phyloP scores from a whole-genome alignment of 306 rosid species.

The Cajanus cajan region DNA sequence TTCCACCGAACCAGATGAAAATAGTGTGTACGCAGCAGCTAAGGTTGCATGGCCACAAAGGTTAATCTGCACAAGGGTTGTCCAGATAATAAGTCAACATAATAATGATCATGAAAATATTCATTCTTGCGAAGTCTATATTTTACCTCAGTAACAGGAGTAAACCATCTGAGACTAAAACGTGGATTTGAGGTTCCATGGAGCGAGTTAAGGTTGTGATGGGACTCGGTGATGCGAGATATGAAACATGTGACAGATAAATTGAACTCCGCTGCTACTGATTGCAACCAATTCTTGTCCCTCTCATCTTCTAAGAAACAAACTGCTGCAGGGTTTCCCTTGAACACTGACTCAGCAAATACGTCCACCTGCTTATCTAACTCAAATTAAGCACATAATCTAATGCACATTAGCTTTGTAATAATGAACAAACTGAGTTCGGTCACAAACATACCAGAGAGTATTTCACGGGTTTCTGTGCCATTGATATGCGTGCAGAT shows the following conservation, averaged over 20 bases:
- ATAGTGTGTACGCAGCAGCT: conserved; percentile 65
- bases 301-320: conserved; percentile 63
- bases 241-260: conserved; percentile 49
- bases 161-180: conserved; percentile 79
- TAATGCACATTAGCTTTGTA: neutral
- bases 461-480: conserved; percentile 51
- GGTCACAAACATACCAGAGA: conserved; percentile 41
- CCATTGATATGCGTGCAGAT: conserved; percentile 25
- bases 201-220: conserved; percentile 1
- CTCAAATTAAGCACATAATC: neutral
- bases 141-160: conserved; percentile 62
- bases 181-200: conserved; percentile 37
- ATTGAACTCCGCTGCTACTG: conserved; percentile 63
- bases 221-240: conserved; percentile 31
- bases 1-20: conserved; percentile 48
- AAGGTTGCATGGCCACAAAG: conserved; percentile 91
- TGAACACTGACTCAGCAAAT: conserved; percentile 64
- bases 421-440: neutral
- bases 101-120: neutral
- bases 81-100: neutral
- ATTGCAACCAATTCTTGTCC: conserved; percentile 59
- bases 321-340: conserved; percentile 79
- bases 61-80: conserved; percentile 47
- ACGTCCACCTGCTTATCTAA: conserved; percentile 56
- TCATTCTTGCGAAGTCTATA: too few species aligned